Conservation (phyloP, 2,329 filamentous ascomycete genomes). For the Microcyclospora pomicola region DNA sequence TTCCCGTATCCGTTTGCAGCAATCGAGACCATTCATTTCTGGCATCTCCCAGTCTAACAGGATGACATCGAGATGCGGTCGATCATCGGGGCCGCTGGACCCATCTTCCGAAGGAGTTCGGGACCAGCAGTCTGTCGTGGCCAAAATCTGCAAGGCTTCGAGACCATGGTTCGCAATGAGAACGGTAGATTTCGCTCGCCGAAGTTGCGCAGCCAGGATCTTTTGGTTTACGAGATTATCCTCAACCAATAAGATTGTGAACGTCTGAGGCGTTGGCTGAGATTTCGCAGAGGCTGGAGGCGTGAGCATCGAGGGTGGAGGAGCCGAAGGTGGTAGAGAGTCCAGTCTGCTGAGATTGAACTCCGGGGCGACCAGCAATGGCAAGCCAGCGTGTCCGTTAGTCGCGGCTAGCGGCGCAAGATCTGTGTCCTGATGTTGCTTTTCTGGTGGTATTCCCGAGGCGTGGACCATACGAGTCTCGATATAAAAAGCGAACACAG, state of each 20-base stretch:
- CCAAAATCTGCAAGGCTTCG: conserved; percentile 8
- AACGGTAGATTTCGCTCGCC: conserved; percentile 10
- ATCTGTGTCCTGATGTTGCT: too few species aligned
- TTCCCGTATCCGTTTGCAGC: conserved; percentile 11
- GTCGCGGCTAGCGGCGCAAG: neutral
- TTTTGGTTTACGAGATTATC: conserved; percentile 18
- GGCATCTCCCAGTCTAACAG: conserved; percentile 18
- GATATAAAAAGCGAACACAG: conserved; percentile 55
- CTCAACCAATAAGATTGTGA: conserved; percentile 9
- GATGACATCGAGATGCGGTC: conserved; percentile 8
- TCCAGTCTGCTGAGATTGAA: neutral
- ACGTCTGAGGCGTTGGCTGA: neutral
- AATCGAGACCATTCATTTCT: conserved; percentile 14
- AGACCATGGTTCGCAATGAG: conserved; percentile 14
- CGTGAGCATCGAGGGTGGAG: neutral
- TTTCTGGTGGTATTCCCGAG: neutral
- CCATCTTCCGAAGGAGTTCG: neutral
- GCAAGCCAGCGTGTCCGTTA: neutral
- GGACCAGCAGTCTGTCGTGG: conserved; percentile 3
- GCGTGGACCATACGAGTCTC: conserved; percentile 23
- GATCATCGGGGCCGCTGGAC: neutral
- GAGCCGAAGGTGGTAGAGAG: neutral
- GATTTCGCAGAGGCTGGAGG: neutral
- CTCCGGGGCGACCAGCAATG: neutral
- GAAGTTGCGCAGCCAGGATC: conserved; percentile 13